Percentiles rank a stretch among this genome's conserved stretches.
Conservation (phyloP, 2,329 filamentous ascomycete species). For the Colletotrichum destructivum region DNA sequence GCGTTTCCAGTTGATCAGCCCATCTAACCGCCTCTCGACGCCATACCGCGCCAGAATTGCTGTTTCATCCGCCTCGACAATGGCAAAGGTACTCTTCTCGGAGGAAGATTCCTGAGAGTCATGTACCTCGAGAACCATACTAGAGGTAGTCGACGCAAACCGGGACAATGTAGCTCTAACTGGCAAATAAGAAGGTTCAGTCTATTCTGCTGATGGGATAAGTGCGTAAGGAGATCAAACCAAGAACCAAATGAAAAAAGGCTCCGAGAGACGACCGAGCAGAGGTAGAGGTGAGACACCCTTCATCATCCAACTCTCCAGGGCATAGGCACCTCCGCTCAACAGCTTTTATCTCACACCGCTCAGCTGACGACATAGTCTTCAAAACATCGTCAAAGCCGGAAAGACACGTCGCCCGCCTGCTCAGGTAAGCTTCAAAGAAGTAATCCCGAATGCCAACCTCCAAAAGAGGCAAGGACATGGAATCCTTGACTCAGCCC, state of each 20-base stretch:
- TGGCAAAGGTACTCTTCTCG: neutral
- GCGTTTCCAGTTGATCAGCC: conserved; percentile 33
- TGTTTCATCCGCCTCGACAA: conserved; percentile 21
- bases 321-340: neutral
- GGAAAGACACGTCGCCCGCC: conserved; percentile 16
- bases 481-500: neutral
- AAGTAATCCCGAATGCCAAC: conserved; percentile 3
- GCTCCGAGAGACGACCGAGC: neutral
- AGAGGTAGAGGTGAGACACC: neutral
- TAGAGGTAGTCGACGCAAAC: neutral
- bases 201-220: neutral
- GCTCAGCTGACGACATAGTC: neutral
- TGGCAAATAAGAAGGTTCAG: neutral
- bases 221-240: neutral
- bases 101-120: neutral
- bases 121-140: conserved; percentile 3
- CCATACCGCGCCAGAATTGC: conserved; percentile 24
- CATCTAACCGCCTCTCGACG: conserved; percentile 24
- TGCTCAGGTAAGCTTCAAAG: neutral
- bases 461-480: neutral
- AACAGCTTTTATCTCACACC: conserved; percentile 21
- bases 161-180: neutral
- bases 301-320: neutral
- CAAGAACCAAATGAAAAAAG: no score
- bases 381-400: neutral